Conservation (phyloP, 83 land plant species). For the Diphasiastrum complanatum region DNA sequence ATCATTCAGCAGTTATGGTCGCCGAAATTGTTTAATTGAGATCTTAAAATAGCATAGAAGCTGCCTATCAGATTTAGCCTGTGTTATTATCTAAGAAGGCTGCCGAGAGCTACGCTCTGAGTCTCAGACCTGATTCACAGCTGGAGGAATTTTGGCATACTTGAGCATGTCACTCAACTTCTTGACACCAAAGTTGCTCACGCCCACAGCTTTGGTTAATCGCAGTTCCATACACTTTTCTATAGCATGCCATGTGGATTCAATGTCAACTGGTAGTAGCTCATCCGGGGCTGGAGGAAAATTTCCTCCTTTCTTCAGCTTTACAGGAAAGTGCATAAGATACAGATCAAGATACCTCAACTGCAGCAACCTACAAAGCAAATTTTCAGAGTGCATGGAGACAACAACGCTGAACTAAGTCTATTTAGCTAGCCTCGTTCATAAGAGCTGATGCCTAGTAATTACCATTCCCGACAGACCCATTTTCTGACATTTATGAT, state of each 20-base stretch:
- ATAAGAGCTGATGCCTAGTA: no score
- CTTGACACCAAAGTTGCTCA: slow-evolving; percentile 11
- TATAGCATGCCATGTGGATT: slow-evolving; percentile 1
- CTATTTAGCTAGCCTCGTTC: no score
- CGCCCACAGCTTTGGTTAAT: slow-evolving; percentile 1
- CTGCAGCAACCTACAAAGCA: slow-evolving; percentile 5
- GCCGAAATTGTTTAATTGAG: no score
- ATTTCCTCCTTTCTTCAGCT: background rate
- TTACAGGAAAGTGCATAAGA: slow-evolving; percentile 10
- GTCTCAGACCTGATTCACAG: slow-evolving; percentile 8
- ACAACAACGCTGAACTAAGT: no score
- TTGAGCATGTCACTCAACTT: background rate
- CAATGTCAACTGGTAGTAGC: slow-evolving; percentile 4
- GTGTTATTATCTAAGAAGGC: no score
- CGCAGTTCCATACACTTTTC: background rate
- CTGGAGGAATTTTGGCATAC: background rate
- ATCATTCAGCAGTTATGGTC: no score
- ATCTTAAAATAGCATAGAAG: no score
- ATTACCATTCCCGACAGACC: no score
- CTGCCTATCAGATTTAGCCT: no score
- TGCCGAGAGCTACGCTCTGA: no score
- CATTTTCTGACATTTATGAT: no score
- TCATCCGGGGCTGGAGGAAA: slow-evolving; percentile 2
- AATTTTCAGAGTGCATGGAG: no score
- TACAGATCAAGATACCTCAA: slow-evolving; percentile 8